Evolutionary conservation across 495 filamentous ascomycete genomes (phyloP), one percentile per base, ranked within the genome.

Genomic region (Neurospora sp.): DNA sequence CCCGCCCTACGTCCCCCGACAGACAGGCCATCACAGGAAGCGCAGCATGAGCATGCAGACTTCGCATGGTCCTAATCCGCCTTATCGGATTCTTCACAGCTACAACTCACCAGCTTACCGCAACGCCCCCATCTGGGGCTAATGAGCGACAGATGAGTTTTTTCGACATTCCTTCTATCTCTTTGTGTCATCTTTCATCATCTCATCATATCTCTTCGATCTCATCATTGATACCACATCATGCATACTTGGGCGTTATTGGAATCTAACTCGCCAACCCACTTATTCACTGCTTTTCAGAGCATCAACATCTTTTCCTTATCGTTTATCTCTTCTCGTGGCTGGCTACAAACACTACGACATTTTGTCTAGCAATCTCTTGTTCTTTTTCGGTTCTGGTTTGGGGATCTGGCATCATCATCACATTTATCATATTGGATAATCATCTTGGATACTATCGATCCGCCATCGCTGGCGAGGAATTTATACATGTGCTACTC

Each of bases 61-160:
- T 40, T 72, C 35, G 0, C 61, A 71, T 18, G 74, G 73, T 40
- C 31, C 61, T 20, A 75, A 78, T 20, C 71, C 74, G 18, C 84
- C 80, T 12, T 85, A 82, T 68, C 83, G 84, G 8, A 75, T 85
- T 39, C 77, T 86, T 16, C 83, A 86, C 71, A 85, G 83, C 72
- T 86, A 86, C 72, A 84, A 86, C 71, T 85, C 84, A 5, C 83
- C 84, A 8, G 83, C 83, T 14, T 86, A 86, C 72, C 80, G 82
- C 20, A 75, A 80, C 65, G 81, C 76, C 6, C 84, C 84, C 1
- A 85, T 86, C 35, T 85, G 84, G 83, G 77, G 82, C 40, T 85
- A 69, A 81, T n/a, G 31, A 20, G 44, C 18, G 37, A 16, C 14
- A 40, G 61, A 31, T 61, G 53, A 3, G 20, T 65, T 8, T 37